Percentiles rank a stretch among this genome's conserved stretches.
Evolutionary conservation across 2,329 filamentous ascomycete species (phyloP).

Genomic region (Keithomyces neogunnii): DNA sequence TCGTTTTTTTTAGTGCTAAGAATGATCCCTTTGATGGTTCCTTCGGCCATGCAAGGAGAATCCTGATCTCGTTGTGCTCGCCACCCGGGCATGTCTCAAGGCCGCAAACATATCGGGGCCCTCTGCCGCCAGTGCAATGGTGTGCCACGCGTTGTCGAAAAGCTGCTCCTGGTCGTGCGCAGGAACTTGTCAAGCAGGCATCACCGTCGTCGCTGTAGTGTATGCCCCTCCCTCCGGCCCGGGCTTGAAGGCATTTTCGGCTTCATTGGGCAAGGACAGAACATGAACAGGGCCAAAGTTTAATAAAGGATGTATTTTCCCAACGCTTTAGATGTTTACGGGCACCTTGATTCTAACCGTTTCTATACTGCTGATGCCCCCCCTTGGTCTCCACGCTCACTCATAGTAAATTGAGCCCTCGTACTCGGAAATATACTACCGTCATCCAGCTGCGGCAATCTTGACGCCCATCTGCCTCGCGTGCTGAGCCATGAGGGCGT

Average conservation of each 20-base stretch:
- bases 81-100: constrained; percentile 7
- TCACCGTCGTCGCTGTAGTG: constrained; percentile 11
- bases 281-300: constrained; percentile 14
- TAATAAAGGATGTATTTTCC: constrained; percentile 14
- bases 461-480: constrained; percentile 28
- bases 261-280: constrained; percentile 14
- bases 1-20: constrained; percentile 6
- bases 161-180: constrained; percentile 9
- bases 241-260: constrained; percentile 11
- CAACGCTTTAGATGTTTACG: constrained; percentile 14
- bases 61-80: too few species aligned
- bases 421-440: constrained; percentile 9
- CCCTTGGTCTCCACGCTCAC: constrained; percentile 12
- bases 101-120: constrained; percentile 6
- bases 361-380: constrained; percentile 14
- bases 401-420: constrained; percentile 11
- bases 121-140: constrained; percentile 9
- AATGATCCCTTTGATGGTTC: background rate
- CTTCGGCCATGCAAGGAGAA: too few species aligned
- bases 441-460: constrained; percentile 9
- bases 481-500: constrained; percentile 78
- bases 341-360: constrained; percentile 7
- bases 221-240: constrained; percentile 12
- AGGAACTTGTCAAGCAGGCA: constrained; percentile 7
- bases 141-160: constrained; percentile 9